Conservation (phyloP, 176 grass and related monocot species). For the Triticum turgidum region DNA sequence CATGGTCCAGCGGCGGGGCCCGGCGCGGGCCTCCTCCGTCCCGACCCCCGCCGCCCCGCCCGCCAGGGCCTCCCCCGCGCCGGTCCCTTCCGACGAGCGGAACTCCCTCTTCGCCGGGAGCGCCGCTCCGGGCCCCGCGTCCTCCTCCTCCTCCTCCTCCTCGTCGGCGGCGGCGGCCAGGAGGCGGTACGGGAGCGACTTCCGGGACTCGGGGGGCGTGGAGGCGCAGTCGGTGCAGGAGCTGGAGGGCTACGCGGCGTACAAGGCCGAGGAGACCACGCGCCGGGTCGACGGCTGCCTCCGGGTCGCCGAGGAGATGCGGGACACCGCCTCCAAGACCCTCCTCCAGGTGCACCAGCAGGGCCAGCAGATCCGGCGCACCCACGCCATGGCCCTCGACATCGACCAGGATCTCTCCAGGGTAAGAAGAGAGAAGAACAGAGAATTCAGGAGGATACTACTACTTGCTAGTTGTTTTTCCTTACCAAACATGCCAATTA, state of each 20-base stretch:
- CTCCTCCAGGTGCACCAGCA: constrained; percentile 86
- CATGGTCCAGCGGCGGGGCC: background rate
- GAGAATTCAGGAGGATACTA: no score
- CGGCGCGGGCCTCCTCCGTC: constrained; percentile 36
- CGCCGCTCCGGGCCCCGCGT: background rate
- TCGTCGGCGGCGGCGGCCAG: background rate
- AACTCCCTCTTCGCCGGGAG: background rate
- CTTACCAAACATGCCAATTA: no score
- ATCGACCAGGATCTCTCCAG: constrained; percentile 87
- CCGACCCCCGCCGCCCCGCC: background rate
- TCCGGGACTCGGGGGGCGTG: constrained; percentile 67
- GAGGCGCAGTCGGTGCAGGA: constrained; percentile 73
- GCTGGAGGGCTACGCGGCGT: constrained; percentile 69
- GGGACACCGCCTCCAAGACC: constrained; percentile 72
- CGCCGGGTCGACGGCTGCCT: constrained; percentile 51
- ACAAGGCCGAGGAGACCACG: constrained; percentile 80
- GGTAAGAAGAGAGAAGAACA: constrained; percentile 21
- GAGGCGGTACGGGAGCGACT: constrained; percentile 66
- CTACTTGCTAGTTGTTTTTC: no score
- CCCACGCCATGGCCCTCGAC: constrained; percentile 69
- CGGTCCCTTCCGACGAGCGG: constrained; percentile 12
- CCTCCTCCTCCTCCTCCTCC: background rate
- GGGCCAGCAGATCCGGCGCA: constrained; percentile 76
- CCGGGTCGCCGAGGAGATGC: constrained; percentile 82
- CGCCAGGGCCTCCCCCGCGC: constrained; percentile 5